phyloP scores from a whole-genome alignment of 225 moss, liverwort and hornwort species.

The Straminergon stramineum region DNA sequence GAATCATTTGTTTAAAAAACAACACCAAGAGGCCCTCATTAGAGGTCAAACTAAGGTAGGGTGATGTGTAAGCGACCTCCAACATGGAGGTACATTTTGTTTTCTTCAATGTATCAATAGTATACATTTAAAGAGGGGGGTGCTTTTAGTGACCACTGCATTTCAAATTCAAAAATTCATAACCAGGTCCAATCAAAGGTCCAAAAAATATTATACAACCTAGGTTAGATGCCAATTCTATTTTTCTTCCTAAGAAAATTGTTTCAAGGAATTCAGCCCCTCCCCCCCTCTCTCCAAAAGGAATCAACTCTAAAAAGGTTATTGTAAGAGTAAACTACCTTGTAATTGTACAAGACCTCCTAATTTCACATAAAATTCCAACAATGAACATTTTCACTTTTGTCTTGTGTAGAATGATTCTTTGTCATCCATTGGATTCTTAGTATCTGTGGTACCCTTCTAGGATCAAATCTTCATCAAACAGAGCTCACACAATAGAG shows the following conservation, averaged over 20 bases:
- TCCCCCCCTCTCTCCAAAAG: too few relatives aligned
- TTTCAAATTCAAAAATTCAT: background rate
- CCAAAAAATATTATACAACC: background rate
- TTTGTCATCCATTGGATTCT: background rate
- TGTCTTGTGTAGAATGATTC: rapidly evolving
- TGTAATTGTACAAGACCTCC: background rate
- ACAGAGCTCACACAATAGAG: background rate
- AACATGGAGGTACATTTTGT: rapidly evolving
- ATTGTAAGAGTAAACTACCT: background rate
- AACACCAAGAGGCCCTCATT: background rate
- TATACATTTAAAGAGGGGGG: rapidly evolving
- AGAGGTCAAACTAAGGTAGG: background rate
- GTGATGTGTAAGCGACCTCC: background rate
- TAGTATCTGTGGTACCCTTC: rapidly evolving
- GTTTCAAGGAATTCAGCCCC: background rate
- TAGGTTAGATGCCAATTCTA: background rate
- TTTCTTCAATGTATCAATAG: background rate
- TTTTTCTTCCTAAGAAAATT: background rate
- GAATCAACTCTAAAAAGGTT: background rate
- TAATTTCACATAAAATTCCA: background rate
- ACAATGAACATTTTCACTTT: background rate
- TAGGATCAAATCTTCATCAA: background rate
- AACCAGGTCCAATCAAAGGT: background rate
- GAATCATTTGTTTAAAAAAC: background rate
- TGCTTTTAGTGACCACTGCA: rapidly evolving